These are phyloP conservation scores for Mycena polygramma DNA, from an alignment of 768 basidiomycete genomes.

Conservation along the genomic window DNA sequence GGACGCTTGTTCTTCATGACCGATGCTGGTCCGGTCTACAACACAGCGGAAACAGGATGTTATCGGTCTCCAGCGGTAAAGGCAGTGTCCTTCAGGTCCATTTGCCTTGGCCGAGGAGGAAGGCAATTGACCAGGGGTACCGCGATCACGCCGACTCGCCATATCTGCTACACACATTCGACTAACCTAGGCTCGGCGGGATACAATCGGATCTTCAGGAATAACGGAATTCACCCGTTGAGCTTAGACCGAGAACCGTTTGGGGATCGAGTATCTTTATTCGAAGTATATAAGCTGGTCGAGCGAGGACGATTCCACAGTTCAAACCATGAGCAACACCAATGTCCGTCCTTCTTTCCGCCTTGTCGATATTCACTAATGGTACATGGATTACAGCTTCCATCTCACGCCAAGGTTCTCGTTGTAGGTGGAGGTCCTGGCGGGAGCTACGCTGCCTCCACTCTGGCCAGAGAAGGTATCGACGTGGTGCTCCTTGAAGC, in stretches of 20 bases:
- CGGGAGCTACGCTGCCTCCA: constrained; percentile 46
- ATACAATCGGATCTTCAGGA: not conserved
- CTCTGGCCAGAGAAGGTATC: constrained; percentile 46
- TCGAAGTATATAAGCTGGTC: constrained; percentile 1
- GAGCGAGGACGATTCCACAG: not conserved
- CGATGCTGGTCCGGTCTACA: too few species aligned
- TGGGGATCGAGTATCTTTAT: not conserved
- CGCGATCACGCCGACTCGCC: not conserved
- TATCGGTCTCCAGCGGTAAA: too few species aligned
- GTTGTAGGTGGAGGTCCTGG: constrained; percentile 44
- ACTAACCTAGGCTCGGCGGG: not conserved
- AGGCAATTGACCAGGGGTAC: too few species aligned
- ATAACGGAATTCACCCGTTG: not conserved
- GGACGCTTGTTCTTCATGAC: too few species aligned
- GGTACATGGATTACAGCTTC: constrained; percentile 7
- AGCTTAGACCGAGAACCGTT: not conserved
- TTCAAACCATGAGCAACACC: constrained; percentile 3
- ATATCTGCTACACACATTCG: not conserved
- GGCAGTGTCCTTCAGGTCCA: too few species aligned
- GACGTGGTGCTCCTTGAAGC: constrained; percentile 45
- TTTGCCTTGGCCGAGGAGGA: too few species aligned
- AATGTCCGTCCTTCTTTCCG: not conserved
- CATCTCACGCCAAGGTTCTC: constrained; percentile 19
- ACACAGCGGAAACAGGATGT: too few species aligned
- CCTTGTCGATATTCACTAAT: not conserved